phyloP scores from a whole-genome alignment of 768 basidiomycete species.

The Boletus tomentosulus region DNA sequence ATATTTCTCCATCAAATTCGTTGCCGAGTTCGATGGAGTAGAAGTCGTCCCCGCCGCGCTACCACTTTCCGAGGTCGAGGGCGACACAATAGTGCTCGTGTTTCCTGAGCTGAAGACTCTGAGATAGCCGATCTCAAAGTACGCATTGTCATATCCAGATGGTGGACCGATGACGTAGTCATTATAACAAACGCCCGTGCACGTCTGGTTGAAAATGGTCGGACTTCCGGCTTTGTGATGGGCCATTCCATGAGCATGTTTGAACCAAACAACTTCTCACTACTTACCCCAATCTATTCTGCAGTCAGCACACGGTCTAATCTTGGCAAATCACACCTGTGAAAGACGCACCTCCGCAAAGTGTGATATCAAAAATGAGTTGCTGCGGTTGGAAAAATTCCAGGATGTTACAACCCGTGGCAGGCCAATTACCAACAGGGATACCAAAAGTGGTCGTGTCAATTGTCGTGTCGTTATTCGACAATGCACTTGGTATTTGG shows the following conservation, averaged over 20 bases:
- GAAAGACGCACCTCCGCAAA: constrained; percentile 51
- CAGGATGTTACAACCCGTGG: constrained; percentile 48
- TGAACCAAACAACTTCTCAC: background rate
- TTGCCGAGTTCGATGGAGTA: constrained; percentile 10
- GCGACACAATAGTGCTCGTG: constrained; percentile 24
- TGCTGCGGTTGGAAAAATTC: constrained; percentile 58
- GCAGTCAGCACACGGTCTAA: constrained; percentile 9
- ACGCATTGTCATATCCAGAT: constrained; percentile 58
- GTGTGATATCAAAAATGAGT: constrained; percentile 71
- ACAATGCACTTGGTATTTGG: constrained; percentile 45
- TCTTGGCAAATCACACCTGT: constrained; percentile 6
- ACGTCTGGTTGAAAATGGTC: constrained; percentile 54
- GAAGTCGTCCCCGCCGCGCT: constrained; percentile 11
- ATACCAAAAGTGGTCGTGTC: constrained; percentile 56
- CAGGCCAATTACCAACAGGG: constrained; percentile 68
- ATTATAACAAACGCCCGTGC: constrained; percentile 62
- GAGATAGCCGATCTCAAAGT: constrained; percentile 68
- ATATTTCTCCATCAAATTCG: background rate
- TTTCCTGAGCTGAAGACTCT: constrained; percentile 42
- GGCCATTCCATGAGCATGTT: constrained; percentile 21
- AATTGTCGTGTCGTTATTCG: constrained; percentile 46
- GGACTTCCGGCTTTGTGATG: constrained; percentile 44
- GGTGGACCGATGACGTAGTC: constrained; percentile 65
- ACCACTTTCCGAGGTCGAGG: constrained; percentile 18
- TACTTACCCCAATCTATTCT: constrained; percentile 32